Evolutionary conservation across 352 stramenopile species (phyloP), one percentile per base, ranked within the genome.

Genomic region (Pythium graminicola): DNA sequence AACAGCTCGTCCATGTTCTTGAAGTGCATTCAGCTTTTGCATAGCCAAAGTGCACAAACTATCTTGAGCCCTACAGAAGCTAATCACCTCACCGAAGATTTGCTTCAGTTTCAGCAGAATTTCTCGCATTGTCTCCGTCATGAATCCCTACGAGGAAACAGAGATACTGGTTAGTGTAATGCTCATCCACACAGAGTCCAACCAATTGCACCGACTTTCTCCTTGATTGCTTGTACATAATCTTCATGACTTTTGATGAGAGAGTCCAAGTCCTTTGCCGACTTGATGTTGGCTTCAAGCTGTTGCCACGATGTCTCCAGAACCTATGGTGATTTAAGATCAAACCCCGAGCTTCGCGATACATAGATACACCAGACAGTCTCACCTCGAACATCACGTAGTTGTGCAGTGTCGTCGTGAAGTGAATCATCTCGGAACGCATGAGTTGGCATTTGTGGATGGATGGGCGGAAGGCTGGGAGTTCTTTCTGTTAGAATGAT

Each of bases 331-430:
- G n/a, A n/a, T n/a, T n/a, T n/a, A n/a, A n/a, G n/a, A n/a, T n/a
- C n/a, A n/a, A n/a, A n/a, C n/a, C n/a, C n/a, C n/a, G n/a, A n/a
- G n/a, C n/a, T n/a, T n/a, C n/a, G n/a, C n/a, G n/a, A n/a, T n/a
- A n/a, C n/a, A n/a, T n/a, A n/a, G n/a, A n/a, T n/a, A n/a, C n/a
- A n/a, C n/a, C n/a, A n/a, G n/a, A n/a, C 23, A n/a, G 0, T 31
- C 23, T 24, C 28, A 58, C 81, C 50, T 99, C 96, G 70, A 99
- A 99, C 94, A 99, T 98, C 63, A 99, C 90, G 65, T 99, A 99
- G 61, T 94, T 98, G 63, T 97, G 91, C 20, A 99, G 79, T 54
- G 98, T 99, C 33, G 89, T 91, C 20, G 92, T 95, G 65, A 99
- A 98, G 64, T 99, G 95, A 51, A 97, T 95, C 96, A 99, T 99